Evolutionary conservation across 2,329 filamentous ascomycete species (phyloP), one percentile per base, ranked within the genome.

Genomic region (Fusarium sambucinum): DNA sequence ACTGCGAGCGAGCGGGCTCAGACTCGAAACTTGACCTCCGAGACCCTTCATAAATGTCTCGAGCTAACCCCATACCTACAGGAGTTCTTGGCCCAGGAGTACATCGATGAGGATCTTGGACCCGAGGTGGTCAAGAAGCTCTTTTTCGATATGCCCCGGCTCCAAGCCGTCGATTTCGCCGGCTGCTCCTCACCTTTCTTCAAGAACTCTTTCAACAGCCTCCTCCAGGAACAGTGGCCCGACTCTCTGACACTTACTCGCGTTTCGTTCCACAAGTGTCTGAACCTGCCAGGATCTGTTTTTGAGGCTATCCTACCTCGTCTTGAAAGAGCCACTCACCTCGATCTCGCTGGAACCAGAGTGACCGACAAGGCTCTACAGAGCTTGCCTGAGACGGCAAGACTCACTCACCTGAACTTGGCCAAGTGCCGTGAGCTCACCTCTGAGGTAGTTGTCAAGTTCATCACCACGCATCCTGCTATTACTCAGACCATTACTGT

Each of bases 31-130:
- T 79, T 96, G 73, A 95, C 92, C 21, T 84, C 90, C 16, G 86
- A 88, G 75, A 95, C 92, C 7, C 83, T 96, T 47, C 80, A 90
- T 53, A 84, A 89, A 77, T 94, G 91, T 76, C 82, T 96, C 54
- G 82, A 90, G 67, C 81, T 94, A 63, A 89, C 91, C 7, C 90
- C 92, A 3, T 89, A 90, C 73, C 82, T 96, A 32, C 89, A 90
- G 73, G 92, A 95, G 79, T 93, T 94, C 75, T 82, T 95, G 50
- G 88, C 89, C 19, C 92, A 94, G 80, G 92, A 96, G 79, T 91
- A 95, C 71, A 83, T 96, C 53, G 92, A 94, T 75, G 88, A 90
- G 50, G 92, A 96, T 71, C 82, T 95, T 46, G 86, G 89, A 71
- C 82, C 83, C n/a, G 82, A 86, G 17, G 90, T 95, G 19, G 79